Percentiles rank a stretch among this genome's conserved stretches.
phyloP scores from a whole-genome alignment of 2,329 filamentous ascomycete species.

The Beauveria scarabaeidicola region DNA sequence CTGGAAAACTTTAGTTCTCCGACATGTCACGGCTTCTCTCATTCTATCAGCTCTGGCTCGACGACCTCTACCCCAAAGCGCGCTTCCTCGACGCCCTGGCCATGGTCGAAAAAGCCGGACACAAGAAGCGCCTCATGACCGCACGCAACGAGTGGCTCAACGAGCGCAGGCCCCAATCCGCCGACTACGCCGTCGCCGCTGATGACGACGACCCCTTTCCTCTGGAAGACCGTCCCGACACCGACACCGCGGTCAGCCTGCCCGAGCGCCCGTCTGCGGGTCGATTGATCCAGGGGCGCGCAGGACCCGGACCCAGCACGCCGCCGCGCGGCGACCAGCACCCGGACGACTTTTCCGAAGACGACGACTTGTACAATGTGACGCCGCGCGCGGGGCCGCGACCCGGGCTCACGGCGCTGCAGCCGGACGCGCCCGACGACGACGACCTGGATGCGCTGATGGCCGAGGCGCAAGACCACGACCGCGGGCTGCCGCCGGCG shows the following conservation, averaged over 20 bases:
- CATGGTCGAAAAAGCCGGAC: slow-evolving; percentile 90
- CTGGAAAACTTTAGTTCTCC: slow-evolving; percentile 51
- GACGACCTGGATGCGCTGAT: slow-evolving; percentile 48
- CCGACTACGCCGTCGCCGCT: slow-evolving; percentile 17
- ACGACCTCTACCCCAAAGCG: slow-evolving; percentile 89
- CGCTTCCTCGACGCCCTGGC: slow-evolving; percentile 82
- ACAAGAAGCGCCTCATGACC: slow-evolving; percentile 67
- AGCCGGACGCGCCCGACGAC: slow-evolving; percentile 28
- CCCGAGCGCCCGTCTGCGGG: slow-evolving; percentile 14
- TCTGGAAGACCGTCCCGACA: not conserved
- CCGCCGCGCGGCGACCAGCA: slow-evolving; percentile 20
- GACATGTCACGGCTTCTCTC: slow-evolving; percentile 75
- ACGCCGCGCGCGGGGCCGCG: slow-evolving; percentile 32
- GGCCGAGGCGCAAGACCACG: slow-evolving; percentile 34
- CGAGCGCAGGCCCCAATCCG: slow-evolving; percentile 52
- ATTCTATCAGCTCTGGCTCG: slow-evolving; percentile 94
- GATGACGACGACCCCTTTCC: slow-evolving; percentile 20
- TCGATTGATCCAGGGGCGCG: slow-evolving; percentile 2
- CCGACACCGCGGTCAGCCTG: slow-evolving; percentile 17
- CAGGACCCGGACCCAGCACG: slow-evolving; percentile 18
- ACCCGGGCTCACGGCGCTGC: slow-evolving; percentile 15
- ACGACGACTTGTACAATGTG: slow-evolving; percentile 47
- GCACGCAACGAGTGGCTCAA: slow-evolving; percentile 79
- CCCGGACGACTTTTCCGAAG: slow-evolving; percentile 30
- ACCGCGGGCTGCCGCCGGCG: slow-evolving; percentile 9